These are phyloP conservation scores for Theileria orientalis DNA, from an alignment of 169 alveolate species.

Conservation along the genomic window DNA sequence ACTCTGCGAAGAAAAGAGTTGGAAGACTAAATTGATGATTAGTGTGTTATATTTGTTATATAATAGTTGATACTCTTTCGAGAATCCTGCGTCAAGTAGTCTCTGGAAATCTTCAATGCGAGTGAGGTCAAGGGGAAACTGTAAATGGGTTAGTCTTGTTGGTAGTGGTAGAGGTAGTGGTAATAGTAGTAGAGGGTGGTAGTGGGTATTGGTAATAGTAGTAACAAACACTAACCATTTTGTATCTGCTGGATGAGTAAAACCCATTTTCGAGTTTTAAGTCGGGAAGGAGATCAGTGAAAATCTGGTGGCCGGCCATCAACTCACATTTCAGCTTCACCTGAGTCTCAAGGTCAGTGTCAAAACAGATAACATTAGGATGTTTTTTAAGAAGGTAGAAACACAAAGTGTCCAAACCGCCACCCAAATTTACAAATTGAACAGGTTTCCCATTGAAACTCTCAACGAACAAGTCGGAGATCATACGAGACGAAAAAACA, in stretches of 20 bases:
- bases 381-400: slow-evolving; percentile 27
- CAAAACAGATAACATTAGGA: slow-evolving; percentile 31
- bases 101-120: neutral
- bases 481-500: slow-evolving; percentile 10
- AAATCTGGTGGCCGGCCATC: neutral
- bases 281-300: slow-evolving; percentile 21
- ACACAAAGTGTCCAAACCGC: slow-evolving; percentile 59
- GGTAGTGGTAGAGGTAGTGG: too few relatives aligned
- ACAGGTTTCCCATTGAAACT: slow-evolving; percentile 25
- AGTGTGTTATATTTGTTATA: neutral
- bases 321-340: slow-evolving; percentile 24
- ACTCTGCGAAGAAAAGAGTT: slow-evolving; percentile 1
- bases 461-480: slow-evolving; percentile 15
- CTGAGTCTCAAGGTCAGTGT: slow-evolving; percentile 39
- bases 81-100: neutral
- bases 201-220: too few relatives aligned
- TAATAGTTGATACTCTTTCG: neutral
- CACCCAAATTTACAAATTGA: slow-evolving; percentile 62
- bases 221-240: slow-evolving; percentile 26
- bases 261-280: neutral
- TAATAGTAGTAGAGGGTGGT: neutral
- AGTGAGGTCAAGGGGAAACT: slow-evolving; percentile 3
- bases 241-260: slow-evolving; percentile 12
- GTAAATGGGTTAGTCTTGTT: neutral
- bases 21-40: neutral